Conservation (phyloP, 2,329 filamentous ascomycete species). For the Didymella pomorum region DNA sequence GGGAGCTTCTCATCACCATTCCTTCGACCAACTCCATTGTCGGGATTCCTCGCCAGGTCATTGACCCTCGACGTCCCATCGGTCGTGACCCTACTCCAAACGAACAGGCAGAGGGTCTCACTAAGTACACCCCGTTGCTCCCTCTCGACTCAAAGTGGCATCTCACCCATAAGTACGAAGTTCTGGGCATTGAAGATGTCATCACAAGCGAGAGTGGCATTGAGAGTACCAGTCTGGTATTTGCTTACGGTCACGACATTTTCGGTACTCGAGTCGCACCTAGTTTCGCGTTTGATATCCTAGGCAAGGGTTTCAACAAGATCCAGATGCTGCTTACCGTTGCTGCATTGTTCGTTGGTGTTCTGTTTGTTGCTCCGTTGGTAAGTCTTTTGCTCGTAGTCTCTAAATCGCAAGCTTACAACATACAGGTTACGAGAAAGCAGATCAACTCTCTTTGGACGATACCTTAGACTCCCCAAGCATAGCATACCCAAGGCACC, state of each 20-base stretch:
- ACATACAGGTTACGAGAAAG: slow-evolving; percentile 62
- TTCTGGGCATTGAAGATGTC: slow-evolving; percentile 77
- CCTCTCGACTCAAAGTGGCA: slow-evolving; percentile 84
- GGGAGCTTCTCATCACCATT: slow-evolving; percentile 81
- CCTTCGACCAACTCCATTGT: slow-evolving; percentile 77
- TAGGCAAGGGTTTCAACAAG: slow-evolving; percentile 95
- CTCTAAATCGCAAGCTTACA: slow-evolving; percentile 19
- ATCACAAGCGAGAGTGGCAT: slow-evolving; percentile 79
- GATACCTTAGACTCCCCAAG: slow-evolving; percentile 41
- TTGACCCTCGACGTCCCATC: slow-evolving; percentile 87
- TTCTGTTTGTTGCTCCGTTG: slow-evolving; percentile 81
- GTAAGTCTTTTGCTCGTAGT: slow-evolving; percentile 59
- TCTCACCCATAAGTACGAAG: slow-evolving; percentile 81
- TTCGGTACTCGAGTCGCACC: slow-evolving; percentile 89
- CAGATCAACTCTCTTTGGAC: slow-evolving; percentile 73
- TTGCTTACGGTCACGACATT: slow-evolving; percentile 87
- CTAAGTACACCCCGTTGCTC: slow-evolving; percentile 76
- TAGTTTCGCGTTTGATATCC: slow-evolving; percentile 87
- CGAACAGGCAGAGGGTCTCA: slow-evolving; percentile 84
- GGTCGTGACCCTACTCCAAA: slow-evolving; percentile 81
- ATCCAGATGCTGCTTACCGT: slow-evolving; percentile 84
- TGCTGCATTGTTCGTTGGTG: slow-evolving; percentile 77
- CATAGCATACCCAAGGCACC: not conserved
- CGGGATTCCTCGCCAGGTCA: slow-evolving; percentile 77
- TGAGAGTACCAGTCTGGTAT: slow-evolving; percentile 90